Evolutionary conservation across 169 alveolate species (phyloP), one percentile per base, ranked within the genome.

Genomic region (Babesia bigemina): DNA sequence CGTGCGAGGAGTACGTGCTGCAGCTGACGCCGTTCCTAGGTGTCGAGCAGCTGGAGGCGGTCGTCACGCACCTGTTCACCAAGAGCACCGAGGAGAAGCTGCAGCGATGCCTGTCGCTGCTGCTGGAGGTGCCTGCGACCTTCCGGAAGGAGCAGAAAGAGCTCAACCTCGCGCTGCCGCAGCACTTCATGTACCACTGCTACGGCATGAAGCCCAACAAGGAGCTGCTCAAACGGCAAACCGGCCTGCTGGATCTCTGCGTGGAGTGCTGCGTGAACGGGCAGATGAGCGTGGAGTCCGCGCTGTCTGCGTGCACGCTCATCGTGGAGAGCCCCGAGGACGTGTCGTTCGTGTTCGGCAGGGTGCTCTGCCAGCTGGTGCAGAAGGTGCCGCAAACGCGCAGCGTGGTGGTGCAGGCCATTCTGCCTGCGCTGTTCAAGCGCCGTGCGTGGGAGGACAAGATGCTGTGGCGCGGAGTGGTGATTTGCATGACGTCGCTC

Each of bases 301-400:
- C 85, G 39, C 39, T 82, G 14, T 73, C 84, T 7, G 66, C 89
- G 28, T 73, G 82, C 53, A 70, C 82, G 39, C 73, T 82, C 21
- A 82, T 82, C 14, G 89, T 82, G 42, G 89, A 82, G 29, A 53
- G 75, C 19, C 26, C 55, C 28, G 83, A 70, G 36, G 59, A 61
- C 28, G 73, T 82, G n/a, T 70, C 82, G 16, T 82, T 74, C 42
- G 79, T 82, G 26, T 82, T 82, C 45, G 89, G 89, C 12, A 48
- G 89, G 24, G 65, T 82, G 29, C 49, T 82, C 13, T 82, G 89
- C 53, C 89, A 82, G 52, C 63, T 82, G 17, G 89, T 82, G 19
- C 89, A 82, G 70, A 72, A 65, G 29, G 79, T 82, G 0, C 77
- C 89, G 4, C 70, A 58, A 17, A 66, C 85, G 9, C 55, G 89